phyloP scores from a whole-genome alignment of 2,329 filamentous ascomycete genomes.

The Paradendryphiella salina region DNA sequence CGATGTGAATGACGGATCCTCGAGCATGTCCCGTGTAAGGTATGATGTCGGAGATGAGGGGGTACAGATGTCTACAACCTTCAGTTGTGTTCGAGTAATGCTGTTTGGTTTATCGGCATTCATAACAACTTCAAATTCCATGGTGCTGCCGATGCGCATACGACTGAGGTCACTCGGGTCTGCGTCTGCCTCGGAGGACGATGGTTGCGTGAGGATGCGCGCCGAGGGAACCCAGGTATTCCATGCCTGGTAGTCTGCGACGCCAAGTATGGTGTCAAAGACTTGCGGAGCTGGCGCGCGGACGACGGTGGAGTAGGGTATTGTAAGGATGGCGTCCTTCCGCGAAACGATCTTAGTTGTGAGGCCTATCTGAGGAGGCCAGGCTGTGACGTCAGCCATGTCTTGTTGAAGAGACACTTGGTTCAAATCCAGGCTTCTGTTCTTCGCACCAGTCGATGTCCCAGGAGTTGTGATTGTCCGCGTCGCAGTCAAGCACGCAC shows the following conservation, averaged over 20 bases:
- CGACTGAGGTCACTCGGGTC: conserved; percentile 1
- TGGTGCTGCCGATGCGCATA: conserved; percentile 19
- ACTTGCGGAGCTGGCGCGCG: conserved; percentile 25
- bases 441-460: too few relatives aligned
- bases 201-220: conserved; percentile 14
- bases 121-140: conserved; percentile 28
- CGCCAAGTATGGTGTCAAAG: conserved; percentile 21
- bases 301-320: conserved; percentile 11
- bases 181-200: background rate
- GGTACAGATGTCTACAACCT: conserved; percentile 25
- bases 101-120: conserved; percentile 11
- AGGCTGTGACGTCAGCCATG: conserved; percentile 6
- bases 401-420: background rate
- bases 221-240: conserved; percentile 26
- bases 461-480: too few relatives aligned
- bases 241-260: conserved; percentile 23
- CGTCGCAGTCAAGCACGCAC: too few relatives aligned
- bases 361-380: conserved; percentile 17
- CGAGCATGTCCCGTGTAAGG: conserved; percentile 10
- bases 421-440: too few relatives aligned
- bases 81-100: conserved; percentile 17
- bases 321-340: conserved; percentile 8
- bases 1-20: conserved; percentile 18
- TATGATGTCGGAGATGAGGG: conserved; percentile 20
- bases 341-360: conserved; percentile 16